Percentiles rank a stretch among this genome's conserved stretches.
Conservation (phyloP, 2,329 filamentous ascomycete species). For the Pseudogymnoascus sp. region DNA sequence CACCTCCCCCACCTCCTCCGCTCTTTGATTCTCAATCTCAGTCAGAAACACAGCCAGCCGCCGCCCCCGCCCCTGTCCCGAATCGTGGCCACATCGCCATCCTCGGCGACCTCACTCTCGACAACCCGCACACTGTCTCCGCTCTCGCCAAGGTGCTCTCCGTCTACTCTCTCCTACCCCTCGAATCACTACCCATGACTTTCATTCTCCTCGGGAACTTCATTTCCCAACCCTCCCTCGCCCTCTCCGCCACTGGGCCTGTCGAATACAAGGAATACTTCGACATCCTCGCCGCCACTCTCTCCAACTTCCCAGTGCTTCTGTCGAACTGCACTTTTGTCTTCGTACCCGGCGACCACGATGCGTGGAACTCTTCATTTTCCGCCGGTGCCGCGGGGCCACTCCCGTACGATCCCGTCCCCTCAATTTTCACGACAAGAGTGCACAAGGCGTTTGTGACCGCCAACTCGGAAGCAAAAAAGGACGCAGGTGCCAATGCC, state of each 20-base stretch:
- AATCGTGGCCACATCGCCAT: conserved; percentile 56
- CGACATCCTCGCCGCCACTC: conserved; percentile 71
- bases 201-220: conserved; percentile 88
- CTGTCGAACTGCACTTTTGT: conserved; percentile 75
- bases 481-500: conserved; percentile 38
- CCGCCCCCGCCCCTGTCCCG: background rate
- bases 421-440: conserved; percentile 82
- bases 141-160: conserved; percentile 72
- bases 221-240: conserved; percentile 54
- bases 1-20: conserved; percentile 26
- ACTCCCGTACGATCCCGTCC: conserved; percentile 63
- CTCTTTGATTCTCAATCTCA: background rate
- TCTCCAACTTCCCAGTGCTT: conserved; percentile 75
- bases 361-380: conserved; percentile 91
- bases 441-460: conserved; percentile 71
- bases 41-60: background rate
- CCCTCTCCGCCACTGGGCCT: conserved; percentile 60
- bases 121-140: conserved; percentile 71
- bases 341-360: conserved; percentile 92
- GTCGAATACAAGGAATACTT: conserved; percentile 98
- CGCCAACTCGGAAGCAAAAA: conserved; percentile 62
- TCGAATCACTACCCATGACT: conserved; percentile 59
- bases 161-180: conserved; percentile 58
- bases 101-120: conserved; percentile 77
- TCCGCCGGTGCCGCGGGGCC: conserved; percentile 63